Percentiles rank a stretch among this genome's conserved stretches.
Conservation (phyloP, 164 flowering plant species). For the Brasenia schreberi region DNA sequence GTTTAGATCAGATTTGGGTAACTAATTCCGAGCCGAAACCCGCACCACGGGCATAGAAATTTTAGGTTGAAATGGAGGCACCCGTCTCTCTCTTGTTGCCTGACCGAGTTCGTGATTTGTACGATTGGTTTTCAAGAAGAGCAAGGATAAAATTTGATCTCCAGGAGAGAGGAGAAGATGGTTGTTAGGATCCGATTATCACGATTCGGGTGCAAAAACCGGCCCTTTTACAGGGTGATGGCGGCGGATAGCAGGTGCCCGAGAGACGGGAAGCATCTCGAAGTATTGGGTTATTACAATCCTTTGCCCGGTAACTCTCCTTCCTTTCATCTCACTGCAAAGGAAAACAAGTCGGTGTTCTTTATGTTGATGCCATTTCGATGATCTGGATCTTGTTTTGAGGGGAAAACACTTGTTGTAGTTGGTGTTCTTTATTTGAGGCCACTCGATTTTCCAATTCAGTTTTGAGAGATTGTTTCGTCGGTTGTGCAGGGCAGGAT, state of each 20-base stretch:
- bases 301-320: slow-evolving; percentile 64
- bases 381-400: background rate
- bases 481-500: slow-evolving; percentile 55
- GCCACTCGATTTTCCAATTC: too few relatives aligned
- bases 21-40: too few relatives aligned
- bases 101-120: too few relatives aligned
- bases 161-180: slow-evolving; percentile 19
- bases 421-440: too few relatives aligned
- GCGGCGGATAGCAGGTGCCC: slow-evolving; percentile 87
- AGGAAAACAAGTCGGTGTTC: background rate
- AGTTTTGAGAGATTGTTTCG: background rate
- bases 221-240: slow-evolving; percentile 77
- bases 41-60: too few relatives aligned
- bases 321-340: background rate
- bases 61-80: too few relatives aligned
- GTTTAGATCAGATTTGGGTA: too few relatives aligned
- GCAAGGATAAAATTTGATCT: too few relatives aligned
- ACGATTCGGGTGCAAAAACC: slow-evolving; percentile 76
- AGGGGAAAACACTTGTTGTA: too few relatives aligned
- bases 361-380: background rate
- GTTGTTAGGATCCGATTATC: slow-evolving; percentile 73
- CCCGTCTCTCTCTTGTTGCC: too few relatives aligned
- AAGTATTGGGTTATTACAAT: slow-evolving; percentile 82
- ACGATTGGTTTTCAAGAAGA: too few relatives aligned
- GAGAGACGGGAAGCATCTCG: slow-evolving; percentile 93